Conservation (phyloP, 352 stramenopile species). For the Phytophthora rubi region DNA sequence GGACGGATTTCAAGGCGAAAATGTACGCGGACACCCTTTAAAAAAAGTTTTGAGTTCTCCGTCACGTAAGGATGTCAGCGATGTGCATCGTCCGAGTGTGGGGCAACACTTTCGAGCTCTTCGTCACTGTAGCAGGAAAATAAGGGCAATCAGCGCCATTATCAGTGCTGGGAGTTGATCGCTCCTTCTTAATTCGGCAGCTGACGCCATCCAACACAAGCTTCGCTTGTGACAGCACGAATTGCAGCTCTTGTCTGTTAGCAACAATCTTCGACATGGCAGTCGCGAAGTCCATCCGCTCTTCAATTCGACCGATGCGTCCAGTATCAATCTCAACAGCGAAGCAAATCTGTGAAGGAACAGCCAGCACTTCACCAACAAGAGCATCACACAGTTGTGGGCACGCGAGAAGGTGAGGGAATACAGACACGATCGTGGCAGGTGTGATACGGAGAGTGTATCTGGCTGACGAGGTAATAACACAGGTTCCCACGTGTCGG, state of each 20-base stretch:
- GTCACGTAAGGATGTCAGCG: not conserved
- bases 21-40: not conserved
- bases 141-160: not conserved
- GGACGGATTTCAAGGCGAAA: not conserved
- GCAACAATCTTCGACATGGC: conserved; percentile 2
- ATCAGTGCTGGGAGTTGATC: not conserved
- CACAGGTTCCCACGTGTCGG: not conserved
- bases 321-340: not conserved
- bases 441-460: conserved; percentile 9
- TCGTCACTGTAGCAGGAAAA: not conserved
- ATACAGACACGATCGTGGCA: not conserved
- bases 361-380: conserved; percentile 1
- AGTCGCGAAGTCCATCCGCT: conserved; percentile 13
- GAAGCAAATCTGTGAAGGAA: conserved; percentile 15
- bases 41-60: not conserved
- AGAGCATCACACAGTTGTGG: not conserved
- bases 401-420: not conserved
- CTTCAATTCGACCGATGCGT: conserved; percentile 9
- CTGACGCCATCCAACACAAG: conserved; percentile 5
- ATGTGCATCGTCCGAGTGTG: not conserved
- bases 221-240: conserved; percentile 10
- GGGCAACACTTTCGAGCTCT: not conserved
- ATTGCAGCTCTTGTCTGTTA: not conserved
- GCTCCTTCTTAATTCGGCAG: not conserved
- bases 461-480: not conserved